Percentiles rank a stretch among this genome's conserved stretches.
Evolutionary conservation across 2,329 filamentous ascomycete species (phyloP).

Genomic region (Paramyrothecium roridum): DNA sequence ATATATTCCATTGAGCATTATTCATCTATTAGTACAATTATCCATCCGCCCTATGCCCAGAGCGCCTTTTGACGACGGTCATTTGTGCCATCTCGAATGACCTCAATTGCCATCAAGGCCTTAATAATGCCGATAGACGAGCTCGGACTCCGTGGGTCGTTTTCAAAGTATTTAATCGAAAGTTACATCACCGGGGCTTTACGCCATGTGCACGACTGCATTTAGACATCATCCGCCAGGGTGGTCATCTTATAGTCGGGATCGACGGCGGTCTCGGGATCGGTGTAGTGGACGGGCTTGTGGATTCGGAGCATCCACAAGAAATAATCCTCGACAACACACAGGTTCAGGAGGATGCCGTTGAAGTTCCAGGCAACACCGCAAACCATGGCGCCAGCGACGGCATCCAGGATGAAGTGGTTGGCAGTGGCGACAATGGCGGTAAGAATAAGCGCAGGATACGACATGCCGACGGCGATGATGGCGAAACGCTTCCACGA

Average conservation of each 20-base stretch:
- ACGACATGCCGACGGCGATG: constrained; percentile 52
- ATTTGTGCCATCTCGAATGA: too few species aligned
- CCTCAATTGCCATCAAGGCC: too few species aligned
- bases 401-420: constrained; percentile 69
- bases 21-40: background rate
- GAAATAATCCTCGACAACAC: constrained; percentile 67
- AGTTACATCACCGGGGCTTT: background rate
- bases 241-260: constrained; percentile 23
- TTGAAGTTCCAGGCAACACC: constrained; percentile 59
- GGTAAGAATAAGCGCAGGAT: constrained; percentile 62
- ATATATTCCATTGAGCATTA: background rate
- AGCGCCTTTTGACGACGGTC: too few species aligned
- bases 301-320: constrained; percentile 60
- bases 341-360: constrained; percentile 56
- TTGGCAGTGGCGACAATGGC: constrained; percentile 72
- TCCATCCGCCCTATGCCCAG: background rate
- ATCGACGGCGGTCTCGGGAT: constrained; percentile 32
- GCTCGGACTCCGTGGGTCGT: too few species aligned
- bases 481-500: constrained; percentile 46
- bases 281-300: constrained; percentile 51
- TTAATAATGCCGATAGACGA: too few species aligned
- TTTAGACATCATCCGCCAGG: constrained; percentile 16
- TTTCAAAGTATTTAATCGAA: background rate
- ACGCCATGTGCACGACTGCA: background rate
- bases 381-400: constrained; percentile 65